These are phyloP conservation scores for Echinochloa phyllopogon DNA, from an alignment of 176 grass and related monocot species.

Conservation along the genomic window DNA sequence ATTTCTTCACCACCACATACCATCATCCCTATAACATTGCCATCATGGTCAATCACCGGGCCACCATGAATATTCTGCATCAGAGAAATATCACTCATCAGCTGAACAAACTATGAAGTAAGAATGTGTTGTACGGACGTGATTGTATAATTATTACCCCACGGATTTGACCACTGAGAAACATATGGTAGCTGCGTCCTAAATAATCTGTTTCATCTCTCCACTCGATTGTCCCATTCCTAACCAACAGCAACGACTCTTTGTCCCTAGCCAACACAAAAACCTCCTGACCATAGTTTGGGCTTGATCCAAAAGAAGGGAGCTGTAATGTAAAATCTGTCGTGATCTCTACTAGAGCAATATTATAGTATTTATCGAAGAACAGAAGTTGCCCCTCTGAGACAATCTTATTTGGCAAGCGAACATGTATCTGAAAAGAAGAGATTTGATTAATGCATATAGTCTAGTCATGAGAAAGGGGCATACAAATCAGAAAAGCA, in stretches of 20 bases:
- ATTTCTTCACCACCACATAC: too few species aligned
- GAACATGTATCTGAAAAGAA: background rate
- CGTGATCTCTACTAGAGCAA: background rate
- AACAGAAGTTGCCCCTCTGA: background rate
- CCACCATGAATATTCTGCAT: background rate
- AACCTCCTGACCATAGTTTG: conserved; percentile 13
- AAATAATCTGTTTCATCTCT: background rate
- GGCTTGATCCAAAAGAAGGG: background rate
- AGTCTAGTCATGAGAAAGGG: background rate
- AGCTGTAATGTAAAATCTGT: background rate
- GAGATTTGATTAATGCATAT: background rate
- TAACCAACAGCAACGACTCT: background rate
- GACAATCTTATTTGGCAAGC: background rate
- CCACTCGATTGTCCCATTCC: background rate
- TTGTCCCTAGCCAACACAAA: background rate
- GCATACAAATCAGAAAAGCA: background rate
- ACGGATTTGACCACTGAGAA: background rate
- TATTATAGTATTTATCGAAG: background rate
- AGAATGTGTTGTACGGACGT: background rate
- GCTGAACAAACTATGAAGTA: background rate
- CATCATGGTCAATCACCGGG: background rate
- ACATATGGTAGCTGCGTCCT: background rate
- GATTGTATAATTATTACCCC: background rate
- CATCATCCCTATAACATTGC: background rate
- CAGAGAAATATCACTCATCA: background rate